phyloP scores from a whole-genome alignment of 257 asterid genomes.

The Capsicum baccatum region DNA sequence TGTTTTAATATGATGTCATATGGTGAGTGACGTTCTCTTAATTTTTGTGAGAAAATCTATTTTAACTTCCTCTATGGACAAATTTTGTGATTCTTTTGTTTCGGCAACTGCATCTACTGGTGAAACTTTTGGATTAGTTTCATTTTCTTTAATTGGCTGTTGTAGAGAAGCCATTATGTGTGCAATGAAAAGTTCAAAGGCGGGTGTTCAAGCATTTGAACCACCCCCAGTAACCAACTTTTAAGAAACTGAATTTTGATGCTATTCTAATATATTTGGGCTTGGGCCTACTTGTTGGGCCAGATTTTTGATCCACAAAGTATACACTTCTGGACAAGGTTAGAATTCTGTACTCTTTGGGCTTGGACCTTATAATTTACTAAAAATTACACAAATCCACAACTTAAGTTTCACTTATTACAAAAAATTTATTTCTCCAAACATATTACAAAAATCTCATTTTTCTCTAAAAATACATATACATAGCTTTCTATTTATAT shows the following conservation, averaged over 20 bases:
- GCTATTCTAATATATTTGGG: background rate
- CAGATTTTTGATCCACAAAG: background rate
- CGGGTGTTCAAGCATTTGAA: background rate
- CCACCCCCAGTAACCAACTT: background rate
- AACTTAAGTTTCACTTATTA: too few species aligned
- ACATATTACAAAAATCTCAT: too few species aligned
- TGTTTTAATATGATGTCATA: background rate
- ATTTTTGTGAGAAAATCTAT: background rate
- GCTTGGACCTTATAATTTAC: background rate
- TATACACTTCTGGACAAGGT: background rate
- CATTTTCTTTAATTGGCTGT: background rate
- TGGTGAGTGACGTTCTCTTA: background rate
- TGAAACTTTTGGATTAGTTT: background rate
- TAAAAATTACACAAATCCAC: too few species aligned
- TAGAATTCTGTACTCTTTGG: background rate
- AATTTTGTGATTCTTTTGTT: background rate
- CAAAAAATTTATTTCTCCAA: too few species aligned
- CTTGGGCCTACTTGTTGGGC: background rate
- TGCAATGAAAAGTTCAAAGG: background rate
- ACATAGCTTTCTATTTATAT: too few species aligned
- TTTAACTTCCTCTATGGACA: background rate
- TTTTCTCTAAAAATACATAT: too few species aligned
- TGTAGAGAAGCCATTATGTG: background rate
- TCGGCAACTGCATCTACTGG: background rate
- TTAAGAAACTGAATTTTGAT: background rate